Evolutionary conservation across 306 rosid genomes (phyloP).

Genomic region (Amphicarpaea edgeworthii): DNA sequence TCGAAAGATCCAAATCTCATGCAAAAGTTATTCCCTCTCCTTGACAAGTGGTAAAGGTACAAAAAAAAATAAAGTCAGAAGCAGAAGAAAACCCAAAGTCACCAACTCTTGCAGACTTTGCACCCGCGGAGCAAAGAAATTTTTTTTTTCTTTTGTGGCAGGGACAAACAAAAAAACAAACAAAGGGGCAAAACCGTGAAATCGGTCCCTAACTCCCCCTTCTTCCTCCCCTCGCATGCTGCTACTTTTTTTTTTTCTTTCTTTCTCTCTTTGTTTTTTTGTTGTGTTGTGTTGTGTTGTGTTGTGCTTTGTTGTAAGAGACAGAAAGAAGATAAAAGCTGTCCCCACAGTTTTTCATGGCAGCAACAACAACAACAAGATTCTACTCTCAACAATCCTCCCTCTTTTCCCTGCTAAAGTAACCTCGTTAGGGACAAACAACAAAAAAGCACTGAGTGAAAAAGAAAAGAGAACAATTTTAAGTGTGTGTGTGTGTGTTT

Average conservation of each 20-base stretch:
- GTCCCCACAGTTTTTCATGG: slow-evolving; percentile 49
- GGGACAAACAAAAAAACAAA: neutral
- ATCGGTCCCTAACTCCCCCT: neutral
- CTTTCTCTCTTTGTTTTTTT: neutral
- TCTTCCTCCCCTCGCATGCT: slow-evolving; percentile 3
- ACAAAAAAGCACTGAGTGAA: neutral
- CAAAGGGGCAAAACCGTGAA: slow-evolving; percentile 43
- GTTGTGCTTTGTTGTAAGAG: slow-evolving; percentile 41
- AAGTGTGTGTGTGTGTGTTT: neutral
- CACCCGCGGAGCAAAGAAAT: slow-evolving; percentile 9
- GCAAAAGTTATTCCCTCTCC: neutral
- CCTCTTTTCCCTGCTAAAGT: slow-evolving; percentile 36
- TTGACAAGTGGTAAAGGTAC: slow-evolving; percentile 40
- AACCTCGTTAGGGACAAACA: slow-evolving; percentile 57
- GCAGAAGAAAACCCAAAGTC: slow-evolving; percentile 15
- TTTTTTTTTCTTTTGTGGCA: neutral
- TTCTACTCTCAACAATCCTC: slow-evolving; percentile 34
- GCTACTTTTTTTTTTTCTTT: neutral
- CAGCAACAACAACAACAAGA: no score
- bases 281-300: slow-evolving; percentile 35
- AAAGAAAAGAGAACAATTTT: neutral
- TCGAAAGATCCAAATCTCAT: neutral
- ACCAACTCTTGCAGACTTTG: slow-evolving; percentile 36
- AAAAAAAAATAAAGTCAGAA: slow-evolving; percentile 25
- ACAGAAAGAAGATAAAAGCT: slow-evolving; percentile 45